These are phyloP conservation scores for Limnanthes douglasii DNA, from an alignment of 345 rosid genomes.

Conservation along the genomic window DNA sequence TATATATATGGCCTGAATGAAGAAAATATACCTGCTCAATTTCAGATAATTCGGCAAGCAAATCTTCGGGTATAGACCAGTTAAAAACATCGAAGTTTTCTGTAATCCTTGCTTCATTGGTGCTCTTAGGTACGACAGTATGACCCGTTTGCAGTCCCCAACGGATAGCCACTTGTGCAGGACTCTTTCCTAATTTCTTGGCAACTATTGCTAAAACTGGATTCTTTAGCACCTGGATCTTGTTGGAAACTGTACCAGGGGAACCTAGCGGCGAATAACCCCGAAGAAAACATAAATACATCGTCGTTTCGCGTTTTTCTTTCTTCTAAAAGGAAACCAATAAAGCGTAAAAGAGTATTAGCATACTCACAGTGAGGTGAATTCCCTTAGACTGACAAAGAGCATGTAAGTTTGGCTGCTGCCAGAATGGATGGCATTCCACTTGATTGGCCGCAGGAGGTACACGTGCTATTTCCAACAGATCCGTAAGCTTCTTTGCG, in stretches of 20 bases:
- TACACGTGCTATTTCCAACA: conserved; percentile 22
- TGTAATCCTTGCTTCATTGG: conserved; percentile 24
- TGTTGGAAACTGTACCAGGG: conserved; percentile 13
- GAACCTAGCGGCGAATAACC: conserved; percentile 63
- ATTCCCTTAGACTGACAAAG: conserved; percentile 46
- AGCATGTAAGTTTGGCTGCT: conserved; percentile 33
- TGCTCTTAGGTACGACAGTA: conserved; percentile 55
- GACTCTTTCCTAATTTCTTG: conserved; percentile 29
- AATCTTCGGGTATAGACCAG: conserved; percentile 30
- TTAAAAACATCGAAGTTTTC: conserved; percentile 28
- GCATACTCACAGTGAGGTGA: conserved; percentile 36
- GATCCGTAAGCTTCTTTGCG: conserved; percentile 30
- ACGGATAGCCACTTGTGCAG: conserved; percentile 48
- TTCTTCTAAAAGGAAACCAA: background rate
- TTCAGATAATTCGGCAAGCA: conserved; percentile 21
- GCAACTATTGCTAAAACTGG: conserved; percentile 22
- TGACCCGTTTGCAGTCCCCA: conserved; percentile 63
- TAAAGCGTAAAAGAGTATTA: conserved; percentile 14
- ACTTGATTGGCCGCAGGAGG: conserved; percentile 44
- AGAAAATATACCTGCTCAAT: conserved; percentile 37
- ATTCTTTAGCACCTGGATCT: conserved; percentile 29
- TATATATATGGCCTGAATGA: too few species aligned
- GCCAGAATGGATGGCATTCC: conserved; percentile 52
- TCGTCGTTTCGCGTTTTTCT: background rate
- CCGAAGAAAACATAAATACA: conserved; percentile 9